These are phyloP conservation scores for Podospora sp. DNA, from an alignment of 495 filamentous ascomycete species.

Conservation along the genomic window DNA sequence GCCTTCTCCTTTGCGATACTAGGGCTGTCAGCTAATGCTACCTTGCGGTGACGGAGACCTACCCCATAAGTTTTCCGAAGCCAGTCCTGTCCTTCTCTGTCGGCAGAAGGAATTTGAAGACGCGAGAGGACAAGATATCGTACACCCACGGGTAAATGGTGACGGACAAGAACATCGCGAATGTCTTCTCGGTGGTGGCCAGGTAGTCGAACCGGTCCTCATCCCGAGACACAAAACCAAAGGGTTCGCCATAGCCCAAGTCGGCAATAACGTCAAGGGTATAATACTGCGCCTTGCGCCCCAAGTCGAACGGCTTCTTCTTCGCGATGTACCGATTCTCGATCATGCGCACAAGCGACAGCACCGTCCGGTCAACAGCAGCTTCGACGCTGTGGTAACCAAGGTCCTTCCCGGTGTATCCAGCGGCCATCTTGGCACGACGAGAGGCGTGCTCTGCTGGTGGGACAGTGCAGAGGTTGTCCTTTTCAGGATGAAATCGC, in stretches of 20 bases:
- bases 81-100: conserved; percentile 23
- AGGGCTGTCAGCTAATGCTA: neutral
- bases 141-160: conserved; percentile 21
- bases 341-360: conserved; percentile 8
- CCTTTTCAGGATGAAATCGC: neutral
- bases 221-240: conserved; percentile 37
- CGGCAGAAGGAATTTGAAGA: conserved; percentile 24
- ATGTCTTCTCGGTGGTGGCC: conserved; percentile 24
- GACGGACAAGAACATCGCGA: conserved; percentile 21
- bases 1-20: conserved; percentile 30
- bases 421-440: neutral
- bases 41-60: neutral
- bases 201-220: conserved; percentile 31
- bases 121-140: conserved; percentile 19
- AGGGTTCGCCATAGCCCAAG: conserved; percentile 36
- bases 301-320: conserved; percentile 41
- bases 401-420: neutral
- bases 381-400: conserved; percentile 3
- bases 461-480: conserved; percentile 1
- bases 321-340: conserved; percentile 9
- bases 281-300: conserved; percentile 35
- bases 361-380: neutral
- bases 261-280: conserved; percentile 10
- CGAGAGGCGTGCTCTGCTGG: neutral
- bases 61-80: conserved; percentile 31